Base-by-base conservation (phyloP, 441 rosid genomes). In the Adansonia rubrostipa region DNA sequence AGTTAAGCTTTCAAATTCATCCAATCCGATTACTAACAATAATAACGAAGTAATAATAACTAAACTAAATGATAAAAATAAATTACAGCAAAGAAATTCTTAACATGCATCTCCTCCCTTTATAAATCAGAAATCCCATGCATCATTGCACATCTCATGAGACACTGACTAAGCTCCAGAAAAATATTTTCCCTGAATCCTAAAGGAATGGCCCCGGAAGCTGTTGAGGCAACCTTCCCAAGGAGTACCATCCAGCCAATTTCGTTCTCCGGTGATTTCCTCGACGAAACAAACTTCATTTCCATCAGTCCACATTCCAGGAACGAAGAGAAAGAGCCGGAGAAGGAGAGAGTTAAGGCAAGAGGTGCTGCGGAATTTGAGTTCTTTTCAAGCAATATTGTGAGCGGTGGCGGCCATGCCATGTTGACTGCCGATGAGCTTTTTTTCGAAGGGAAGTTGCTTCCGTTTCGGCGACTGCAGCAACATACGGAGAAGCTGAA, bases 221-320 rank as follows among this genome's bases (percentile, higher is more conserved):
- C 85, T 9, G 80, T 80, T 56, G 86, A 79, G 50, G 82, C 82
- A 44, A 45, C 83, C 75, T 71, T 33, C 36, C 36, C 89, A 54
- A 60, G 83, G 76, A 81, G 87, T 71, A 83, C 87, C 70, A 83
- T 80, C 7, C 85, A 85, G 9, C 86, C 83, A 20, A 89, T 92
- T 71, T 95, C 98, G 4, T 93, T 95, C 90, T 93, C 99, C 0
- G 87, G 93, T 2, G 99, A 95, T 14, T 87, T 91, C 83, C 90
- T 88, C 7, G 93, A 92, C 28, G 97, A 90, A 50, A 87, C 79
- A 73, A 88, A 86, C 78, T 90, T 86, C 91, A 91, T 93, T 79
- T 89, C 96, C 71, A 92, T 93, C 74, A 81, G 77, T 81, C 99
- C 97, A 2, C 89, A 66, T 10, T 75, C 89, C 22, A 75, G 47